Evolutionary conservation across 352 stramenopile genomes (phyloP), one percentile per base, ranked within the genome.

Genomic region (Blastocystis sp.): DNA sequence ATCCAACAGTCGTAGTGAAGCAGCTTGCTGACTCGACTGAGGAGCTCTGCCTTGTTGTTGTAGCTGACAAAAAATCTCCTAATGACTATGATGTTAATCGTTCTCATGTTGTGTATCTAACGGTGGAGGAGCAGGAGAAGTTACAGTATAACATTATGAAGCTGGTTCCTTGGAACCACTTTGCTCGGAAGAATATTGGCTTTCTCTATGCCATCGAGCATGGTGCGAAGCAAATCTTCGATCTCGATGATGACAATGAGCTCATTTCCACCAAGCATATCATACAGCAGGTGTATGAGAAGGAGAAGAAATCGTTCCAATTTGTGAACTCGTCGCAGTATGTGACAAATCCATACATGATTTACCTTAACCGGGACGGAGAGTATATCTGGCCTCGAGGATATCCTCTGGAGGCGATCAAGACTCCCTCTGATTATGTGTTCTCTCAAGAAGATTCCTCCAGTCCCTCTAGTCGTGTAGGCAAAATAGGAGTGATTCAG

Each of bases 301-400:
- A 68, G 41, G 34, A 81, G 9, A 1, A 55, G 76, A 76, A 73
- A 43, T 13, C 59, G 3, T 88, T 69, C 64, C 34, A 88, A 26
- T 68, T 88, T 3, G 62, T 88, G 8, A 88, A 88, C 20, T 76
- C 76, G 30, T 43, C 47, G 16, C 64, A 76, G 24, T 76, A 73
- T 47, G 59, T 88, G 30, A 88, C 59, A 9, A 76, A 88, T 20
- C 76, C 76, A 5, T 76, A 88, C 64, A 88, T 76, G 59, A 88
- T 88, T 18, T 81, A 81, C 34, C 69, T 81, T 0, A 81, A 81
- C 3, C 39, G 45, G 7, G 8, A 63, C 16, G 69, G 41, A n/a
- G 37, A 81, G 69, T 81, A 81, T 39, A 76, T 88, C n/a, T 88
- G 76, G 76, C 76, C 76, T 88, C 76, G 76, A 50, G 76, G 76